A percentile compares a stretch with the other conserved stretches of the same genome.
Conservation (phyloP, 2,329 filamentous ascomycete genomes). For the Clonostachys byssicola region DNA sequence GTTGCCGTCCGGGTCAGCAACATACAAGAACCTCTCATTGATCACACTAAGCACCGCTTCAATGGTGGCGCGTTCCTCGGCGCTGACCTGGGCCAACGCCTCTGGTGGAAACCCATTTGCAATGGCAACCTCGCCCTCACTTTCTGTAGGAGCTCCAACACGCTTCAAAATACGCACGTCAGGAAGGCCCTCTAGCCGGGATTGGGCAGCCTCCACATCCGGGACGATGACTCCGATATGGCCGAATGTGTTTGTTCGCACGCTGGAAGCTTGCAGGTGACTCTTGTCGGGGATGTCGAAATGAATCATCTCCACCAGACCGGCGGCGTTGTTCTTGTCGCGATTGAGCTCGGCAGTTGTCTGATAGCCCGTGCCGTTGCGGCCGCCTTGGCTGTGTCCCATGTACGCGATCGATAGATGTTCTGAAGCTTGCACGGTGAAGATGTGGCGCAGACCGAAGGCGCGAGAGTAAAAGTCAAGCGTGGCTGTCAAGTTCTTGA, state of each 20-base stretch:
- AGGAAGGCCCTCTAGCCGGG: conserved; percentile 10
- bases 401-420: conserved; percentile 25
- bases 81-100: conserved; percentile 5
- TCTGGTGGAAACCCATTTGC: conserved; percentile 6
- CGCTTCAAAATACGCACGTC: conserved; percentile 18
- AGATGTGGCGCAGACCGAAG: conserved; percentile 26
- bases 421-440: conserved; percentile 19
- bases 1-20: conserved; percentile 15
- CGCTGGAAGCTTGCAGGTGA: conserved; percentile 9
- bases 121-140: conserved; percentile 5
- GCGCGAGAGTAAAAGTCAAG: conserved; percentile 24
- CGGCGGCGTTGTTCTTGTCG: conserved; percentile 25
- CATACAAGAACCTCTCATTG: conserved; percentile 9
- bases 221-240: conserved; percentile 28
- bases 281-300: conserved; percentile 12
- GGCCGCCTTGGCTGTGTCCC: conserved; percentile 26
- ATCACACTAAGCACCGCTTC: conserved; percentile 4
- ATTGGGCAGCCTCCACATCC: conserved; percentile 18
- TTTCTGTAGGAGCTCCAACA: conserved; percentile 8
- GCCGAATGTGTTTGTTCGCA: conserved; percentile 20
- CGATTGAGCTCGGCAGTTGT: conserved; percentile 20
- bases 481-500: conserved; percentile 17
- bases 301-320: conserved; percentile 22
- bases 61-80: conserved; percentile 4
- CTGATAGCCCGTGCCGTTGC: conserved; percentile 29